Evolutionary conservation across 306 rosid species (phyloP), one percentile per base, ranked within the genome.

Genomic region (Geum urbanum): DNA sequence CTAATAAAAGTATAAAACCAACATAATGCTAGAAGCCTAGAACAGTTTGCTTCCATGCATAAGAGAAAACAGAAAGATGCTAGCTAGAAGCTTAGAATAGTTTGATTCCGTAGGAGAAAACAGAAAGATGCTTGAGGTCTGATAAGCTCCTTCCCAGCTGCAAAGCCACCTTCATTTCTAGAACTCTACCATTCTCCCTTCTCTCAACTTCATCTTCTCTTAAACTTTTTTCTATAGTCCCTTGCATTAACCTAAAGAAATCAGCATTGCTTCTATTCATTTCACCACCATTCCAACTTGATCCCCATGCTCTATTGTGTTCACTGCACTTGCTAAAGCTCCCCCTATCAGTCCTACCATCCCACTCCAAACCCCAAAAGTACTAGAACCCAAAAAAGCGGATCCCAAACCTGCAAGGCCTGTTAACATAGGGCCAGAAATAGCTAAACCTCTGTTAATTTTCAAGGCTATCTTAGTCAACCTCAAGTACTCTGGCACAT

Each of bases 261-360:
- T 96, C 98, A 63, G 64, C 76, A 50, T 59, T 64, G 59, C 62
- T 72, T 32, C 89, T 84, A 39, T 87, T 87, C 89, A 86, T 73
- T 71, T 92, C 70, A 87, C 84, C 76, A 89, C 87, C 98, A 89
- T 92, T 58, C 96, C 96, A 6, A 83, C 84, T 86, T 92, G 96
- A 9, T 91, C 91, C 16, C 96, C 98, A 76, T 89, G 98, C 72
- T 89, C 86, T 39, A 92, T 5, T 7, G 87, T 69, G 72, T 86
- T 92, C 68, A 85, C 96, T 24, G 83, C 77, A 70, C 82, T 75
- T 0, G 95, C 92, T 79, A 86, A 76, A 43, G 82, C 87, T 56
- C 98, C 98, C 3, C 84, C 81, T 2, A 83, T 67, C 10, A 86
- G 87, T 37, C 84, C 96, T 14, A 74, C 14, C 76, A 87, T 75